Evolutionary conservation across 768 basidiomycete species (phyloP).

Genomic region (Serendipita sp.): DNA sequence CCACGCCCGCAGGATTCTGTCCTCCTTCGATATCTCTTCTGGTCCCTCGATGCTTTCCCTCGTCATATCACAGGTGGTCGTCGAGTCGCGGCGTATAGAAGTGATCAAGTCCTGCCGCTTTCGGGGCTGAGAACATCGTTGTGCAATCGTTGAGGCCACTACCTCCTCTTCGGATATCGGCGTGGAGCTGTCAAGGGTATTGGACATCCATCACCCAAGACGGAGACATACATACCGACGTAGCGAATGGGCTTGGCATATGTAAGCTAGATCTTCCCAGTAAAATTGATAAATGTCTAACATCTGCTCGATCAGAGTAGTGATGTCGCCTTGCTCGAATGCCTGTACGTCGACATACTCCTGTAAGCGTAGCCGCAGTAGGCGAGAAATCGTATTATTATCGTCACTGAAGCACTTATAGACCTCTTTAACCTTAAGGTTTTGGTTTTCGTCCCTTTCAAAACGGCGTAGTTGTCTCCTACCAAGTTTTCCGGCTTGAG

Average conservation of each 20-base stretch:
- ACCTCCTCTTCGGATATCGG: conserved; percentile 60
- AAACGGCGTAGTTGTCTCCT: conserved; percentile 14
- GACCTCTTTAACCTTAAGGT: neutral
- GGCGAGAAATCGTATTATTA: neutral
- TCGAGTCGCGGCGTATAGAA: conserved; percentile 38
- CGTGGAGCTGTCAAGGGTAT: conserved; percentile 41
- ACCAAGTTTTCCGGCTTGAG: conserved; percentile 14
- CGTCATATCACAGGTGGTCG: conserved; percentile 33
- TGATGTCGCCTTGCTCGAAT: neutral
- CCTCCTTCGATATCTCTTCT: conserved; percentile 24
- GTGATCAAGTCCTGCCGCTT: conserved; percentile 30
- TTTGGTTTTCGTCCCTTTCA: neutral
- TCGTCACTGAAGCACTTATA: too few species aligned
- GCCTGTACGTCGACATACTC: neutral
- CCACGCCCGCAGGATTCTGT: conserved; percentile 35
- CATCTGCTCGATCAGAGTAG: neutral
- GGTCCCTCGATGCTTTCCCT: conserved; percentile 36
- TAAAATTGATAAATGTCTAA: conserved; percentile 33
- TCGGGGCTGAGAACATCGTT: conserved; percentile 42
- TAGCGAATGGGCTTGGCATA: conserved; percentile 38
- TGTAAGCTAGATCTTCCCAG: conserved; percentile 50
- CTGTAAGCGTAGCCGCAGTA: conserved; percentile 3
- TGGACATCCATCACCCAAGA: conserved; percentile 14
- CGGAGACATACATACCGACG: neutral
- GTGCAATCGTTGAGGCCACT: conserved; percentile 57